phyloP scores from a whole-genome alignment of 176 grass and related monocot genomes.

The Melocanna baccifera region DNA sequence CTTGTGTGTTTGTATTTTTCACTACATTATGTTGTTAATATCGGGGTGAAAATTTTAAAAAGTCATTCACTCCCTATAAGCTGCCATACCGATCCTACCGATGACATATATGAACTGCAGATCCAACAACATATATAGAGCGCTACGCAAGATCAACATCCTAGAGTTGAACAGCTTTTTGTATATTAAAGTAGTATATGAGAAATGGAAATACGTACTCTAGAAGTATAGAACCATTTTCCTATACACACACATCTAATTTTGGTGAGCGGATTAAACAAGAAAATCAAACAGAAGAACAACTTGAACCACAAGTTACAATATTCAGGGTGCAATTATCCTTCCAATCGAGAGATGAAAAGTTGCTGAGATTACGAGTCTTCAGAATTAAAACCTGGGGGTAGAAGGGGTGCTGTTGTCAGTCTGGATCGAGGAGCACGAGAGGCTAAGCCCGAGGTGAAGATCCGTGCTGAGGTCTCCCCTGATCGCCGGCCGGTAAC shows the following conservation, averaged over 20 bases:
- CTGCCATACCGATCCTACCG: no score
- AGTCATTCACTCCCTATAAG: no score
- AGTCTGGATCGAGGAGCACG: constrained; percentile 10
- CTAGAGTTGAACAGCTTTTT: neutral
- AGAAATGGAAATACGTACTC: no score
- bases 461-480: constrained; percentile 56
- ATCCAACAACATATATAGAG: neutral
- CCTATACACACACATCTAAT: neutral
- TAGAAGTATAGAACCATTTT: no score
- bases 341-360: neutral
- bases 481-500: constrained; percentile 14
- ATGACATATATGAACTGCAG: neutral
- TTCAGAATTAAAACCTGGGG: constrained; percentile 19
- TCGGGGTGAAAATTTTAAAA: no score
- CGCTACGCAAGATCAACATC: neutral
- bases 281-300: neutral
- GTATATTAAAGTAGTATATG: no score
- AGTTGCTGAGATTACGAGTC: neutral
- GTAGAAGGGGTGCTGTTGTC: neutral
- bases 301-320: neutral
- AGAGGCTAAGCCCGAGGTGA: constrained; percentile 51
- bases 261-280: neutral
- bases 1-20: no score
- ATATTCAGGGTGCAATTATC: neutral
- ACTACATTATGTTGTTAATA: no score